Evolutionary conservation across 108 stramenopile genomes (phyloP).

Genomic region (Mediolabrus comicus): DNA sequence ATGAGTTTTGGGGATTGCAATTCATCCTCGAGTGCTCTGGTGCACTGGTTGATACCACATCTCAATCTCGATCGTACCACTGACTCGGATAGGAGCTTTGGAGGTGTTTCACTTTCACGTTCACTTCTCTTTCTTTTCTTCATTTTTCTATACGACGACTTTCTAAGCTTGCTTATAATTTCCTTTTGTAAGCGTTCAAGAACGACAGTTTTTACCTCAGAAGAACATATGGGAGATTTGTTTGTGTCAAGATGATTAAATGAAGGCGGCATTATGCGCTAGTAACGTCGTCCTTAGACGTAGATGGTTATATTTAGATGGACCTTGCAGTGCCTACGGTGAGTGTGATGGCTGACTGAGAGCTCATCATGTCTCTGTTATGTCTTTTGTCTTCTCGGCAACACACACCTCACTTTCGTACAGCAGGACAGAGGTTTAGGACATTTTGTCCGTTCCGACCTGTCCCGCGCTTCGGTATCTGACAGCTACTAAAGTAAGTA

Average conservation of each 20-base stretch:
- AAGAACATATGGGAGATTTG: conserved; percentile 36
- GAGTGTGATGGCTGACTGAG: too few species aligned
- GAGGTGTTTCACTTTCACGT: background rate
- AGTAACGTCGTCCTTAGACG: conserved; percentile 38
- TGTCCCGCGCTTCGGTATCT: background rate
- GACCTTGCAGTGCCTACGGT: too few species aligned
- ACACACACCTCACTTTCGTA: too few species aligned
- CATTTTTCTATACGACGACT: background rate
- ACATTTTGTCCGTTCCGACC: too few species aligned
- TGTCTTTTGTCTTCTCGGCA: too few species aligned
- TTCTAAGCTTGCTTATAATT: conserved; percentile 43
- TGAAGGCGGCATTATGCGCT: conserved; percentile 19
- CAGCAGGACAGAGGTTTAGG: too few species aligned
- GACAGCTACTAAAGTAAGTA: background rate
- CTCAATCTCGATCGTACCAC: conserved; percentile 21
- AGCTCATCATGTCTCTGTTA: too few species aligned
- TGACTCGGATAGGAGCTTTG: conserved; percentile 3
- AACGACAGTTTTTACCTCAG: conserved; percentile 57
- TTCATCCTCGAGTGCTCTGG: conserved; percentile 45
- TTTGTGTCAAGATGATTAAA: conserved; percentile 9
- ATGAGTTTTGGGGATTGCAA: conserved; percentile 2
- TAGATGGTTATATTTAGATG: background rate
- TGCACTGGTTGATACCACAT: conserved; percentile 65
- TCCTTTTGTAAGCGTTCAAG: conserved; percentile 71
- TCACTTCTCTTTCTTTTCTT: background rate